Evolutionary conservation across 352 stramenopile species (phyloP), one percentile per base, ranked within the genome.

Genomic region (Globisporangium middletonii): DNA sequence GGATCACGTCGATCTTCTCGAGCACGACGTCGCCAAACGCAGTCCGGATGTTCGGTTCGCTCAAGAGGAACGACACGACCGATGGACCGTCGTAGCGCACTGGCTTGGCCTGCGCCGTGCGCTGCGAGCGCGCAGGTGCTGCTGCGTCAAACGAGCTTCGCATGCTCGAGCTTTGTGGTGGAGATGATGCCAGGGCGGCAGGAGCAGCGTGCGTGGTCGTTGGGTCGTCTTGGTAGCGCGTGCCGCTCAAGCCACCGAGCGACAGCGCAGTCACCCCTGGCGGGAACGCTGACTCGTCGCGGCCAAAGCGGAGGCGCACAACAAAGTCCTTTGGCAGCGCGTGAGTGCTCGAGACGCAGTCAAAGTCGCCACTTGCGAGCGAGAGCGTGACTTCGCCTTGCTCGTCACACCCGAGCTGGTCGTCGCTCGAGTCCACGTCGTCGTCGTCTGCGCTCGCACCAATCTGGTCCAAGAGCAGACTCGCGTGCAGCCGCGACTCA

Each of bases 1-100:
- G 77, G 60, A 93, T 74, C 19, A 95, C 69, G 55, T 93, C 83
- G 48, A 95, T 79, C 67, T 93, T 91, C 23, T 89, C 76, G n/a
- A 95, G 68, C 18, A 82, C 67, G 18, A 88, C 79, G 55, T 95
- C 85, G 15, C 85, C 86, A 61, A 92, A 91, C 15, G 72, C 77
- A 7, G 86, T 92, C 26, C 77, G 85, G 37, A 95, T 66, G 26
- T 71, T 75, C 38, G 68, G 67, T 37, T 90, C 73, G 16, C 69
- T 75, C 15, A 93, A 52, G 15, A 91, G 55, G 61, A 91, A 93
- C 0, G 79, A 78, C 3, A 93, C 71, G 45, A 79, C 73, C 15
- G 63, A 68, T 19, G 83, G 79, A 30, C 83, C 83, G 18, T 93
- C 74, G 53, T 93, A 93, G 4, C 78, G 75, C 54, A 79, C 53